phyloP scores from a whole-genome alignment of 208 protist genomes.

The Trichomonas tenax region DNA sequence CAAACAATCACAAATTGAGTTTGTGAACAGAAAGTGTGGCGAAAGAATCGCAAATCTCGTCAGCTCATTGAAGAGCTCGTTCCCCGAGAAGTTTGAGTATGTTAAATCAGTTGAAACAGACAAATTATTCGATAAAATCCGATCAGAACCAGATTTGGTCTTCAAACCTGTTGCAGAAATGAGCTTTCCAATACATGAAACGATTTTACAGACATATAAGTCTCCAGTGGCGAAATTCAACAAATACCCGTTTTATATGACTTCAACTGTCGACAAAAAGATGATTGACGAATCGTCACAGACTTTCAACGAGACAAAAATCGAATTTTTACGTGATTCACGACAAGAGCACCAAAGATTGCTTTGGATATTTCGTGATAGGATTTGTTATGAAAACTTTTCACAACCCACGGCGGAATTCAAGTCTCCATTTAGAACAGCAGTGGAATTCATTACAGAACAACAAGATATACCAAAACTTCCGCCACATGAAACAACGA shows the following conservation, averaged over 20 bases:
- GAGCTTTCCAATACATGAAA: background rate
- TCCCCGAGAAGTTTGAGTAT: background rate
- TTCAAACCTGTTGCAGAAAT: background rate
- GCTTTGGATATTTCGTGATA: background rate
- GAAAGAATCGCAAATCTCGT: background rate
- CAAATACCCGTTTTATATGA: background rate
- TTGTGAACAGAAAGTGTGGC: background rate
- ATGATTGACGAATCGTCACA: background rate
- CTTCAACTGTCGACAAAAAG: background rate
- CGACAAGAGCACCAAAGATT: background rate
- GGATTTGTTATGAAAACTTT: background rate
- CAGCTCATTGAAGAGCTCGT: background rate
- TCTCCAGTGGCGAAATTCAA: background rate
- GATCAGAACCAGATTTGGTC: background rate
- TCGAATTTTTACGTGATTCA: background rate
- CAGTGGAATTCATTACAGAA: background rate
- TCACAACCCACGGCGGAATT: background rate
- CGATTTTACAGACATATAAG: background rate
- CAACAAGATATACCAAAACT: background rate
- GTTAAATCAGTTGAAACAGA: background rate
- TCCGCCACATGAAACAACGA: background rate
- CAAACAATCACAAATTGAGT: background rate
- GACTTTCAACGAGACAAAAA: background rate
- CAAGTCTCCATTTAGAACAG: background rate
- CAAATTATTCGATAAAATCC: background rate